A percentile compares a stretch with the other conserved stretches of the same genome.
phyloP scores from a whole-genome alignment of 139 green algal species.

The Eudorina sp. region DNA sequence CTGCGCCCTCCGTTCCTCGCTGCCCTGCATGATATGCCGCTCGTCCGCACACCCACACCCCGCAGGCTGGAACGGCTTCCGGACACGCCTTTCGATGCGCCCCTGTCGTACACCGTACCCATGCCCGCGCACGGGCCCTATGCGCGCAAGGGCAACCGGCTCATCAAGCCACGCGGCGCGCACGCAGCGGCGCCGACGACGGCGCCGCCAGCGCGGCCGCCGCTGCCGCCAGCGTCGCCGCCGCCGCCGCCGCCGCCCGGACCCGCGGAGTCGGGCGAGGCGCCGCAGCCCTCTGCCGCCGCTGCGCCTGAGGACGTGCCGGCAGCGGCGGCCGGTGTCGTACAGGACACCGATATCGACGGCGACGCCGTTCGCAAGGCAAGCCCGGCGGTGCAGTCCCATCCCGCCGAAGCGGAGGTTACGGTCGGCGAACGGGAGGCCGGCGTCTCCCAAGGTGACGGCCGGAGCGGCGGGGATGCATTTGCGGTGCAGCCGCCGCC shows the following conservation, averaged over 20 bases:
- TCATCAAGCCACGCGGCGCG: conserved; percentile 21
- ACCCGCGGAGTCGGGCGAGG: neutral
- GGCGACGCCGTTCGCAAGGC: no score
- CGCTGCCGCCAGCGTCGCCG: neutral
- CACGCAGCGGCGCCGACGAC: neutral
- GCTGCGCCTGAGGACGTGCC: conserved; percentile 24
- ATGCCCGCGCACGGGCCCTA: conserved; percentile 29
- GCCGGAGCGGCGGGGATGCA: no score
- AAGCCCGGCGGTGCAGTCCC: no score
- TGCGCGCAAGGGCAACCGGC: neutral
- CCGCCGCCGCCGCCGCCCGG: neutral
- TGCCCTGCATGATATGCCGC: no score
- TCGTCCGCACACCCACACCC: no score
- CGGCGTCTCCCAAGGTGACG: no score
- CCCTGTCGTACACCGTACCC: conserved; percentile 20
- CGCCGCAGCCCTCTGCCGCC: conserved; percentile 23
- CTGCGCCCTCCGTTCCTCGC: no score
- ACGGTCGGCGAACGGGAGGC: no score
- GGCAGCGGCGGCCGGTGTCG: neutral
- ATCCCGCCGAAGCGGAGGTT: no score
- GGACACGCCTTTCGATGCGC: neutral
- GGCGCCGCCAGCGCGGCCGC: neutral
- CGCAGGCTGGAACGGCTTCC: conserved; percentile 43
- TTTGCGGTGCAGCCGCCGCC: no score
- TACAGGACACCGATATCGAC: conserved; percentile 7